Conservation (phyloP, 1,284 basidiomycete genomes). For the Sporisorium sorghi region DNA sequence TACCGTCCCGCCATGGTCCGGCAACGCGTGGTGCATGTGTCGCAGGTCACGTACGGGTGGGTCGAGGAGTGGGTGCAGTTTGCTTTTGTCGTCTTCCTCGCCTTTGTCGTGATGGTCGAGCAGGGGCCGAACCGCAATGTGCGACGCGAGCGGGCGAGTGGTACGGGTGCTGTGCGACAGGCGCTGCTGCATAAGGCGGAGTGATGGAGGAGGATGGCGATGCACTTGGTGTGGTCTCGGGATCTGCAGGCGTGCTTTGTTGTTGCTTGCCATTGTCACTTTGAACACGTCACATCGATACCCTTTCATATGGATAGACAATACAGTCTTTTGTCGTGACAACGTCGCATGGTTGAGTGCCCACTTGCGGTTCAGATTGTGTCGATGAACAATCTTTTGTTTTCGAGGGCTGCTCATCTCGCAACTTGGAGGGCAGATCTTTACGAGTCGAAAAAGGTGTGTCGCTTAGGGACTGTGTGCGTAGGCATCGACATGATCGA, state of each 20-base stretch:
- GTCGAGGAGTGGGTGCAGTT: conserved; percentile 60
- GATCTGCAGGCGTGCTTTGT: neutral
- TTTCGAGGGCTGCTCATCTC: neutral
- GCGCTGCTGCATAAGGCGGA: conserved; percentile 17
- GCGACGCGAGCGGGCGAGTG: conserved; percentile 14
- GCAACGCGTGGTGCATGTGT: conserved; percentile 49
- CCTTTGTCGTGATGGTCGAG: conserved; percentile 58
- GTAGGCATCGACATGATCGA: neutral
- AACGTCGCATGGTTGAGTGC: neutral
- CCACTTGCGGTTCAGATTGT: neutral
- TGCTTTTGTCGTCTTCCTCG: conserved; percentile 57
- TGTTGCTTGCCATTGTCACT: neutral
- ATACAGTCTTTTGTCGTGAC: neutral
- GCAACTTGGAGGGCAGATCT: neutral
- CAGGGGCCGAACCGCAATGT: conserved; percentile 34
- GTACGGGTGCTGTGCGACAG: conserved; percentile 7
- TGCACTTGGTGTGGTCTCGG: neutral
- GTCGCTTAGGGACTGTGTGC: neutral
- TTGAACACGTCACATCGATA: neutral
- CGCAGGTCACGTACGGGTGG: conserved; percentile 54
- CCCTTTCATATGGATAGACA: neutral
- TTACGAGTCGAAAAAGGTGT: neutral
- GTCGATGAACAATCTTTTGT: neutral
- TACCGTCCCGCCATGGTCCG: conserved; percentile 58
- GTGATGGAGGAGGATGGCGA: neutral